Evolutionary conservation across 495 filamentous ascomycete species (phyloP).

Genomic region (Penicillium roqueforti): DNA sequence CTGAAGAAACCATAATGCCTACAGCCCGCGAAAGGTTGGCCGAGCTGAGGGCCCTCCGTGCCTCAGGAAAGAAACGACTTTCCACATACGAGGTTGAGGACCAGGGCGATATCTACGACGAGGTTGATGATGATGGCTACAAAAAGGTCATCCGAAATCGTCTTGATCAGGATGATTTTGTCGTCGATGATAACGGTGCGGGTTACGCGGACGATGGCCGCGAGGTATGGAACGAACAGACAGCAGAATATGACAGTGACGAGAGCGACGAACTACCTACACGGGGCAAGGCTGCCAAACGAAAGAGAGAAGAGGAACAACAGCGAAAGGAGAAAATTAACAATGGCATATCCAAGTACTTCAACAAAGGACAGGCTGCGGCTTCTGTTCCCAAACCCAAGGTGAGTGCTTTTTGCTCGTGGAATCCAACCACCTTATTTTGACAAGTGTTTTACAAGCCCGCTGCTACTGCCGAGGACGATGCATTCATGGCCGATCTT

Average conservation of each 20-base stretch:
- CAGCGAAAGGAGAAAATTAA: conserved; percentile 82
- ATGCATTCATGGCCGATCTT: conserved; percentile 77
- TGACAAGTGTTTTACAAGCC: conserved; percentile 26
- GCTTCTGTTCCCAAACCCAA: conserved; percentile 72
- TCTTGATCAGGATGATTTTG: conserved; percentile 92
- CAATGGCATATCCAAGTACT: conserved; percentile 89
- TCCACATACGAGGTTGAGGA: conserved; percentile 87
- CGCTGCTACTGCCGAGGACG: conserved; percentile 72
- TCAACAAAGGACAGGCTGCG: conserved; percentile 64
- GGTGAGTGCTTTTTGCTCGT: conserved; percentile 41
- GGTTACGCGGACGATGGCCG: conserved; percentile 96
- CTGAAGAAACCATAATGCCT: conserved; percentile 32
- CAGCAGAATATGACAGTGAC: conserved; percentile 52
- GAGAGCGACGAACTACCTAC: conserved; percentile 64
- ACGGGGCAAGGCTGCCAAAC: conserved; percentile 71
- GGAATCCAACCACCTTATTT: background rate
- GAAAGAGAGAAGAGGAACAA: conserved; percentile 85
- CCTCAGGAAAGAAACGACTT: conserved; percentile 83
- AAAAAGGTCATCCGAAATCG: conserved; percentile 90
- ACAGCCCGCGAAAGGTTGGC: conserved; percentile 52
- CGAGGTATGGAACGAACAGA: conserved; percentile 85
- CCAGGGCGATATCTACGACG: conserved; percentile 83
- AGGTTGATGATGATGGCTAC: conserved; percentile 95
- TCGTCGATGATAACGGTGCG: conserved; percentile 90
- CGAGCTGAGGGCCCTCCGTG: conserved; percentile 78